phyloP scores from a whole-genome alignment of 176 grass and related monocot species.

The Carex parvula region DNA sequence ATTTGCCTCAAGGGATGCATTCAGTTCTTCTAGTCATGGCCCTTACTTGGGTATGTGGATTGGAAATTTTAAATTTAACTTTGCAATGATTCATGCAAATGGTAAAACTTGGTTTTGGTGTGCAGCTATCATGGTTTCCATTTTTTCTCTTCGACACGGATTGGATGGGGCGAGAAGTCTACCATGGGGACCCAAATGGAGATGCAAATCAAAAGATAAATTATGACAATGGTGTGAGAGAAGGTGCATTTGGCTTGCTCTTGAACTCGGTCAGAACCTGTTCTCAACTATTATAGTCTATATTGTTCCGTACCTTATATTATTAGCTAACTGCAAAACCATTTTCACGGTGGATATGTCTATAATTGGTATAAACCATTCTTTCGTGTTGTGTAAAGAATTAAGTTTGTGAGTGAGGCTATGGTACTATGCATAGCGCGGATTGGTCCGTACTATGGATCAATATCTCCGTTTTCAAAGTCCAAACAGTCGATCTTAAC shows the following conservation, averaged over 20 bases:
- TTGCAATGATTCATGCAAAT: conserved; percentile 20
- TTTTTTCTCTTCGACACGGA: conserved; percentile 99
- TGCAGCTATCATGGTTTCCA: conserved; percentile 95
- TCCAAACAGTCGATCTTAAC: no score
- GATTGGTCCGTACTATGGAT: no score
- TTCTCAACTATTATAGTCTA: conserved; percentile 23
- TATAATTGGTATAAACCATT: neutral
- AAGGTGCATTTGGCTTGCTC: conserved; percentile 99
- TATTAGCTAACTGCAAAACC: neutral
- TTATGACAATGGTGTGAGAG: conserved; percentile 88
- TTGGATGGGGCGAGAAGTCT: conserved; percentile 99
- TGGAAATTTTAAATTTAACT: neutral
- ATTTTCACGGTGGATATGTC: neutral
- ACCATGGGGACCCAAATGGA: conserved; percentile 86
- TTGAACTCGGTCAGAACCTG: conserved; percentile 95
- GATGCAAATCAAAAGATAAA: conserved; percentile 47
- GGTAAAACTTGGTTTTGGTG: conserved; percentile 17
- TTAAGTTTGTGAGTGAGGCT: neutral
- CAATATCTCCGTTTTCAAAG: no score
- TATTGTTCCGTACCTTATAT: conserved; percentile 6
- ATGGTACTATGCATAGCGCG: no score
- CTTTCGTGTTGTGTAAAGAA: conserved; percentile 8
- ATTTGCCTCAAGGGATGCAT: conserved; percentile 86
- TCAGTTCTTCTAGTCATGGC: conserved; percentile 96
- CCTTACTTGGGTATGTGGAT: conserved; percentile 78